These are phyloP conservation scores for Skeletonema menzelii DNA, from an alignment of 108 stramenopile genomes.

Conservation along the genomic window DNA sequence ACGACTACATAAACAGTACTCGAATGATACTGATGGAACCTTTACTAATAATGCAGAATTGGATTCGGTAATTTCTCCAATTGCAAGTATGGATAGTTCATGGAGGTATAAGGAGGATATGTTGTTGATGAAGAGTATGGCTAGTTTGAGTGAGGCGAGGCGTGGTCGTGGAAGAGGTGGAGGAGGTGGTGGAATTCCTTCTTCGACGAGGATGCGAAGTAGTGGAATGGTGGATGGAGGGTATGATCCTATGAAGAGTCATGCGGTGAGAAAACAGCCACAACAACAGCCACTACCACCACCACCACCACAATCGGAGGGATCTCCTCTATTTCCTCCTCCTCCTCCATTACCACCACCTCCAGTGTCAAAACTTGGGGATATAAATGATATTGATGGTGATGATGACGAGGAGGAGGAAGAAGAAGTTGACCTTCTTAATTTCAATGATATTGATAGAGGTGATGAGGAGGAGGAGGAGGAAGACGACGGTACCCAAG, in stretches of 20 bases:
- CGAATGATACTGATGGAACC: not conserved
- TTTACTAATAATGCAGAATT: too few relatives aligned
- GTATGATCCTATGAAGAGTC: not conserved
- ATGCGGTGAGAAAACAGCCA: not conserved
- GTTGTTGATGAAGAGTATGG: not conserved
- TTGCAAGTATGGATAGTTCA: not conserved
- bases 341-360: not conserved
- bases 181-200: not conserved
- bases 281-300: not conserved
- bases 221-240: not conserved
- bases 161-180: not conserved
- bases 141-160: not conserved
- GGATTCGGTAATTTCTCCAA: not conserved
- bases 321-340: not conserved
- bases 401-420: not conserved
- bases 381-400: not conserved
- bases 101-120: constrained; percentile 2
- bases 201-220: not conserved
- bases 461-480: not conserved
- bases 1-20: not conserved
- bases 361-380: not conserved
- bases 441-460: not conserved
- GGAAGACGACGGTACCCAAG: not conserved
- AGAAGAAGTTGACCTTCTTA: not conserved
- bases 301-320: not conserved